These are phyloP conservation scores for Kodamaea fungicola DNA, from an alignment of 1,139 yeast species.

Conservation along the genomic window DNA sequence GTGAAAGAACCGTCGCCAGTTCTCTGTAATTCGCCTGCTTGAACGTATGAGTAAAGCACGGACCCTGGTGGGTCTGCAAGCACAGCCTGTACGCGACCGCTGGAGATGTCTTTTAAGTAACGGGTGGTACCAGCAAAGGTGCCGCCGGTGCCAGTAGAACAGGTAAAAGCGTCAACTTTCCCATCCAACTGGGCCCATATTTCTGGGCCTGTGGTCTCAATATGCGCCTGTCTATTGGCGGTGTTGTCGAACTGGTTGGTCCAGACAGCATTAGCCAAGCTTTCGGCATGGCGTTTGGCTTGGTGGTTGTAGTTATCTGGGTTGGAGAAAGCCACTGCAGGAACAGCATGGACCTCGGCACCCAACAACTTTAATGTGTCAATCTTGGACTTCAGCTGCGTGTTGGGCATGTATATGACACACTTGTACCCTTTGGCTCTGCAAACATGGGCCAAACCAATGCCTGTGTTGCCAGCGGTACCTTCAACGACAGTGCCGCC, in stretches of 20 bases:
- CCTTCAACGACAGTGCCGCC: constrained; percentile 61
- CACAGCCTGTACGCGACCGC: constrained; percentile 54
- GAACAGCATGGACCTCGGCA: constrained; percentile 87
- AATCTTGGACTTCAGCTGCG: constrained; percentile 76
- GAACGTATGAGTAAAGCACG: constrained; percentile 72
- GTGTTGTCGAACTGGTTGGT: constrained; percentile 85
- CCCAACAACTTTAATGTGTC: constrained; percentile 71
- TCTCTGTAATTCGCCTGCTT: constrained; percentile 56
- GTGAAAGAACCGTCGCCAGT: constrained; percentile 78
- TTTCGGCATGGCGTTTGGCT: constrained; percentile 80
- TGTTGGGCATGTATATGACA: constrained; percentile 86
- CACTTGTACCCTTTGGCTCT: constrained; percentile 80
- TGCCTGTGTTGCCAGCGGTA: constrained; percentile 73
- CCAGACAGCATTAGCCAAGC: constrained; percentile 77
- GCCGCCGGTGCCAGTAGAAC: constrained; percentile 91
- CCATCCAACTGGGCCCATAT: constrained; percentile 86
- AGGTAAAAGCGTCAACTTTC: constrained; percentile 79
- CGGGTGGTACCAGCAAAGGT: constrained; percentile 83
- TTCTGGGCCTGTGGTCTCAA: constrained; percentile 89
- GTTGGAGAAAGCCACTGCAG: constrained; percentile 77
- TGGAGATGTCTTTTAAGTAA: constrained; percentile 63
- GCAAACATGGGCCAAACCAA: constrained; percentile 86
- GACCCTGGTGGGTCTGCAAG: constrained; percentile 96
- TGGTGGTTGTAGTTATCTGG: constrained; percentile 83
- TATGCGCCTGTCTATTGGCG: constrained; percentile 87